These are phyloP conservation scores for Talaromyces liani DNA, from an alignment of 495 filamentous ascomycete genomes.

Conservation along the genomic window DNA sequence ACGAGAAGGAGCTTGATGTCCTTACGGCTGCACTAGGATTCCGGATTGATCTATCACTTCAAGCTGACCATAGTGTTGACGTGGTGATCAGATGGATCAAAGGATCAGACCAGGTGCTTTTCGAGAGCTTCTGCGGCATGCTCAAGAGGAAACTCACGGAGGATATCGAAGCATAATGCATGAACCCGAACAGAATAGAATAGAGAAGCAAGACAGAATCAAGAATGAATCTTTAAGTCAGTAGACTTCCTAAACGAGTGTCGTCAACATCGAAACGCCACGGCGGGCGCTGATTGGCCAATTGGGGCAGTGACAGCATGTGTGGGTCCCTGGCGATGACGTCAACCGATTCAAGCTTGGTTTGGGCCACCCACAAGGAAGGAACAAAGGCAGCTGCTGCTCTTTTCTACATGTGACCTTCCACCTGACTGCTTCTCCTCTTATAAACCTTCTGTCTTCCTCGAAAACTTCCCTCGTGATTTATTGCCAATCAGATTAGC, in stretches of 20 bases:
- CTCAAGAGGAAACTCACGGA: conserved; percentile 48
- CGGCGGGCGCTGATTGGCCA: neutral
- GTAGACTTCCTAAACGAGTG: neutral
- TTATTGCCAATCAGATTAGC: neutral
- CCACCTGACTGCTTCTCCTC: neutral
- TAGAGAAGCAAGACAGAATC: neutral
- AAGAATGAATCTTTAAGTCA: neutral
- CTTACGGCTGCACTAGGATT: conserved; percentile 35
- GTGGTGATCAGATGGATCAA: conserved; percentile 65
- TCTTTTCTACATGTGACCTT: neutral
- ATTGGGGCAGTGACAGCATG: neutral
- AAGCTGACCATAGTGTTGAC: conserved; percentile 17
- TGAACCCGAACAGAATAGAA: neutral
- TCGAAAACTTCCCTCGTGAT: neutral
- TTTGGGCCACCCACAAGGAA: neutral
- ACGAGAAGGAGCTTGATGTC: conserved; percentile 18
- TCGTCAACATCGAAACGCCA: neutral
- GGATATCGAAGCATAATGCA: conserved; percentile 10
- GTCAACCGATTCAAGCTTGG: neutral
- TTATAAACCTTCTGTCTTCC: neutral
- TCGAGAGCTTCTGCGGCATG: conserved; percentile 86
- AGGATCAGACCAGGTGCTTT: conserved; percentile 66
- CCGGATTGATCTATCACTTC: conserved; percentile 30
- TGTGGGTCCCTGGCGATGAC: neutral
- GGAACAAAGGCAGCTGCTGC: neutral